These are phyloP conservation scores for Dipsacomyces acuminosporus DNA, from an alignment of 371 early-diverging fungal species.

Conservation along the genomic window DNA sequence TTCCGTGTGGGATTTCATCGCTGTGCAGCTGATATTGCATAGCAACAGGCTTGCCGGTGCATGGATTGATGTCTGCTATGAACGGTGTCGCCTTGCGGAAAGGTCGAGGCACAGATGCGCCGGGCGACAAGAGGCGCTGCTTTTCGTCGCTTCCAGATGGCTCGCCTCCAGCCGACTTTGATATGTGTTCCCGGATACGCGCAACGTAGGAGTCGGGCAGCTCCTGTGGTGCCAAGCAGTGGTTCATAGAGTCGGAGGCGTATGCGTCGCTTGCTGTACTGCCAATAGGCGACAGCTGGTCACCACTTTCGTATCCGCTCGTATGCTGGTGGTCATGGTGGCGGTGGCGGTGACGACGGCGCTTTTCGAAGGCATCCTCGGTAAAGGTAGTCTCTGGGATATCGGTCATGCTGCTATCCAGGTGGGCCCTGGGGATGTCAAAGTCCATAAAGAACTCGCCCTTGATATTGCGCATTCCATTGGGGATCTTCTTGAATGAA, in stretches of 20 bases:
- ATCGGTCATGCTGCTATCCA: slow-evolving; percentile 24
- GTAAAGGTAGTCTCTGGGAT: slow-evolving; percentile 15
- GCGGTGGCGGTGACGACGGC: neutral
- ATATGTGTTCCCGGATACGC: neutral
- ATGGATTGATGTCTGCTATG: slow-evolving; percentile 7
- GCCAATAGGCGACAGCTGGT: too few species aligned
- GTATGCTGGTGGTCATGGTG: too few species aligned
- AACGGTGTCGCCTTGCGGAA: slow-evolving; percentile 13
- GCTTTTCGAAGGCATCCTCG: slow-evolving; percentile 20
- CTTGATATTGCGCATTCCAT: neutral
- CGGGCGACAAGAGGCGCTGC: too few species aligned
- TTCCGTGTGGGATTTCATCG: slow-evolving; percentile 33
- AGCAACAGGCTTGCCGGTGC: slow-evolving; percentile 8
- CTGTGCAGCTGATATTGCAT: slow-evolving; percentile 31
- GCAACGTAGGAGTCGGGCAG: neutral
- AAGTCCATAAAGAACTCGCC: slow-evolving; percentile 34
- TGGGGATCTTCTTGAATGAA: slow-evolving; percentile 5
- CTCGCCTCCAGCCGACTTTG: too few species aligned
- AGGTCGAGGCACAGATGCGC: neutral
- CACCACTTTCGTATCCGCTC: neutral
- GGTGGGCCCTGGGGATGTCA: slow-evolving; percentile 24
- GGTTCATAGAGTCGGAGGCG: too few species aligned
- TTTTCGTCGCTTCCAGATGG: neutral
- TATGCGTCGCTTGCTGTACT: too few species aligned
- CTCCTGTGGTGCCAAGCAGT: too few species aligned